A percentile compares a stretch with the other conserved stretches of the same genome.
Conservation (phyloP, 129 eudicot species). For the sunflower (Helianthus annuus) region DNA sequence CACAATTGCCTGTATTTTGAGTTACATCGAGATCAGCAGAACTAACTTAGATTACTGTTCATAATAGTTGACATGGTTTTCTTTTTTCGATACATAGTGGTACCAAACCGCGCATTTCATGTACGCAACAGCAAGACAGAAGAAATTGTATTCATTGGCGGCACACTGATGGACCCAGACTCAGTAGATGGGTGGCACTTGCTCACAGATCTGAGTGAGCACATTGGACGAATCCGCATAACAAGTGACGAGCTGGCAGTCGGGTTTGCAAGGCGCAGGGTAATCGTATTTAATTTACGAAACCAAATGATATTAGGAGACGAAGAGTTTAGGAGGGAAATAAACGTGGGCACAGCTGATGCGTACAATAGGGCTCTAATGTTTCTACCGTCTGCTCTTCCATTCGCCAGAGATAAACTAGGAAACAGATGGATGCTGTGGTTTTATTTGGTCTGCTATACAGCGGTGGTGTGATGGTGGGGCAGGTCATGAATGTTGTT, state of each 20-base stretch:
- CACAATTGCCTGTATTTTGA: too few relatives aligned
- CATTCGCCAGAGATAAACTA: too few relatives aligned
- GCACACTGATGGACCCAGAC: conserved; percentile 76
- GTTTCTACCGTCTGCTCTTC: neutral
- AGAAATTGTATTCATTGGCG: conserved; percentile 68
- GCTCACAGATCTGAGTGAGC: conserved; percentile 56
- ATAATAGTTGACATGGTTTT: too few relatives aligned
- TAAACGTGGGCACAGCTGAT: conserved; percentile 59
- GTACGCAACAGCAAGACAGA: conserved; percentile 68
- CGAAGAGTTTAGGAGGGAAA: conserved; percentile 39
- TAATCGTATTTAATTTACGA: conserved; percentile 53
- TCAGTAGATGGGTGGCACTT: conserved; percentile 87
- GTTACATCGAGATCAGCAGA: too few relatives aligned
- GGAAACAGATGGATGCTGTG: too few relatives aligned
- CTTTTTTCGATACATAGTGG: conserved; percentile 34
- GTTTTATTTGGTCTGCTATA: too few relatives aligned
- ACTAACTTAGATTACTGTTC: too few relatives aligned
- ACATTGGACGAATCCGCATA: conserved; percentile 76
- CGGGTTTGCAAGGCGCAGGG: conserved; percentile 60
- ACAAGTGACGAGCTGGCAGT: conserved; percentile 48
- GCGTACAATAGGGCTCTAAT: conserved; percentile 45
- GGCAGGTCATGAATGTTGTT: too few relatives aligned
- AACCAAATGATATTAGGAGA: conserved; percentile 57
- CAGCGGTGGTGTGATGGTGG: too few relatives aligned
- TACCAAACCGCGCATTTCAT: conserved; percentile 79